Evolutionary conservation across 768 basidiomycete species (phyloP), one percentile per base, ranked within the genome.

Genomic region (Podaxis rugospora): DNA sequence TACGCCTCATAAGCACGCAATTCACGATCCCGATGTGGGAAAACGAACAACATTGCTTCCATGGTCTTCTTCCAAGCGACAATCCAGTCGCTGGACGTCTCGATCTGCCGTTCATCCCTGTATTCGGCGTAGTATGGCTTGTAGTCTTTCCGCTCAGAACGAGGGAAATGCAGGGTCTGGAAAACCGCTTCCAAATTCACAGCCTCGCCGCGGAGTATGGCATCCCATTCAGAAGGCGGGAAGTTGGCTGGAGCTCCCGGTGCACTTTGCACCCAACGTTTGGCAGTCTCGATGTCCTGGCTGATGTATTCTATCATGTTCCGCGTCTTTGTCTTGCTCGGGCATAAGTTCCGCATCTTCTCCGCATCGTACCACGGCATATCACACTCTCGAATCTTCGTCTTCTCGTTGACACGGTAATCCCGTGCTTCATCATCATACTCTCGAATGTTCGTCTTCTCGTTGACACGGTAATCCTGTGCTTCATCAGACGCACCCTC

Each of bases 131-230:
- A 49, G 63, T 9, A 21, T 49, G 55, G 62, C 72, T 62, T 36
- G 66, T 60, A 56, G 63, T 18, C 4, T 68, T 65, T 55, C 71
- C 67, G 40, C 64, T 32, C 58, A 42, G 49, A 21, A 23, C 16
- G 40, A 53, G 62, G 14, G 9, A 66, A 51, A 63, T 67, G 64
- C 51, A 65, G 44, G 7, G 57, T 42, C 3, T 66, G 52, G 61
- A 71, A 50, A 53, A 76, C 63, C 10, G 25, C 36, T 59, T 75
- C 67, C 61, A 76, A 67, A 58, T 75, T 64, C 63, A 76, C 63
- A 5, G 64, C 23, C 10, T 61, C 35, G 1, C 71, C 71, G 14
- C 49, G 11, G 35, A 74, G 25, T 51, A 75, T 67, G 56, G 66
- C 63, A 1, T 67, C 58, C 71, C 69, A 74, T 39, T 70, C 66